A percentile compares a stretch with the other conserved stretches of the same genome.
Conservation (phyloP, 2,329 filamentous ascomycete species). For the Harringtonia aguacate region DNA sequence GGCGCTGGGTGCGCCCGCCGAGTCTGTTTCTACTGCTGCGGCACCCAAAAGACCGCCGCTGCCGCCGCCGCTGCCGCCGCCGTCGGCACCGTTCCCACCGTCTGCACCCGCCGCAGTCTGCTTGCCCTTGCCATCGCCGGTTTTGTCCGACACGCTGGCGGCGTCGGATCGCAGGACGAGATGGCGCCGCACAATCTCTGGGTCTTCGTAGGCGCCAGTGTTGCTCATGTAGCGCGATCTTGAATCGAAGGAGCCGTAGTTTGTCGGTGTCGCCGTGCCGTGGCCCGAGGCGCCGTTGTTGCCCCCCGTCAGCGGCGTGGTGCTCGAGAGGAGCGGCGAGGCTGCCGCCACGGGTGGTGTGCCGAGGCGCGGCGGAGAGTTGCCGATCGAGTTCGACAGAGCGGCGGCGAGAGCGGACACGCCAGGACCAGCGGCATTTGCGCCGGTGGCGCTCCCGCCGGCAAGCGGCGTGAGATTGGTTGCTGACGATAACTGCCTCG, state of each 20-base stretch:
- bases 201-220: conserved; percentile 65
- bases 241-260: conserved; percentile 79
- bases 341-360: conserved; percentile 49
- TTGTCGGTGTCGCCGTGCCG: conserved; percentile 49
- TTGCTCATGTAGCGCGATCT: conserved; percentile 41
- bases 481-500: conserved; percentile 28
- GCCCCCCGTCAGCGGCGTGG: background rate
- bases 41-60: conserved; percentile 26
- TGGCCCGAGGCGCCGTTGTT: conserved; percentile 21
- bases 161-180: conserved; percentile 58
- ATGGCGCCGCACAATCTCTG: conserved; percentile 84
- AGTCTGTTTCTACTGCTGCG: conserved; percentile 3
- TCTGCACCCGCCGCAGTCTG: conserved; percentile 28
- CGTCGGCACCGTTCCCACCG: conserved; percentile 14
- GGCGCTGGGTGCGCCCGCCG: conserved; percentile 13
- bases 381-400: conserved; percentile 63
- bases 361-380: conserved; percentile 59
- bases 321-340: conserved; percentile 34
- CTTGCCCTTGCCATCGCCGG: conserved; percentile 43
- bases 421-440: conserved; percentile 63
- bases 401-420: conserved; percentile 82
- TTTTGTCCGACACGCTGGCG: conserved; percentile 39
- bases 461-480: conserved; percentile 52
- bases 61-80: conserved; percentile 37
- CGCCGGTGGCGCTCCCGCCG: conserved; percentile 51